These are phyloP conservation scores for Hymenoscyphus fructigenus DNA, from an alignment of 2,329 filamentous ascomycete genomes.

Conservation along the genomic window DNA sequence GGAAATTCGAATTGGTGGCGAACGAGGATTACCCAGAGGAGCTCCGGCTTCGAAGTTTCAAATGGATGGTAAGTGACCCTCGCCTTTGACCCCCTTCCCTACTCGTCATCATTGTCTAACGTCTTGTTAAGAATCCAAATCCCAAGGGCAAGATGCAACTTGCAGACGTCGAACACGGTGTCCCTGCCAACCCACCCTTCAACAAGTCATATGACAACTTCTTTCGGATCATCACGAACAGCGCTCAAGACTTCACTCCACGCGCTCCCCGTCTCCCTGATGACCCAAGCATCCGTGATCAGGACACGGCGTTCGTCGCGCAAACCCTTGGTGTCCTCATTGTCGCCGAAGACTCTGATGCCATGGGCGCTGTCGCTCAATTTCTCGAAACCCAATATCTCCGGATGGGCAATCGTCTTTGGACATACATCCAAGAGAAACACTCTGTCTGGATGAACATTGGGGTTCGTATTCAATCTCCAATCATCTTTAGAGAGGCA, in stretches of 20 bases:
- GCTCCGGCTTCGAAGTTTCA: conserved; percentile 25
- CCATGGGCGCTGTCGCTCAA: conserved; percentile 21
- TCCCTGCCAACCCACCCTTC: conserved; percentile 15
- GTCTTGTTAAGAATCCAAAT: conserved; percentile 1
- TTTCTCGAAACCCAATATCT: conserved; percentile 30
- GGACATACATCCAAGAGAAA: conserved; percentile 23
- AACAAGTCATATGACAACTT: conserved; percentile 32
- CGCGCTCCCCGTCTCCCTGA: conserved; percentile 25
- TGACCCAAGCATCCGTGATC: conserved; percentile 15
- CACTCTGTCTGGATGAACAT: conserved; percentile 31
- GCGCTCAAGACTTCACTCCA: background rate
- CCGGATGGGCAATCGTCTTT: conserved; percentile 28
- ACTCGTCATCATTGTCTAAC: background rate
- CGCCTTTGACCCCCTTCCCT: background rate
- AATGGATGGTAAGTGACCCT: conserved; percentile 25
- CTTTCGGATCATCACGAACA: conserved; percentile 20
- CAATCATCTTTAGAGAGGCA: conserved; percentile 33
- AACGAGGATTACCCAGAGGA: conserved; percentile 18
- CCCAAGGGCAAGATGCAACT: background rate
- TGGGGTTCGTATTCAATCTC: conserved; percentile 28
- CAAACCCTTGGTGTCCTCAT: conserved; percentile 27
- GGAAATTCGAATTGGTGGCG: conserved; percentile 27
- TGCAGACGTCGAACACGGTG: background rate
- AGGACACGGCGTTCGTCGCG: conserved; percentile 17
- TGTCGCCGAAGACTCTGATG: conserved; percentile 25